Evolutionary conservation across 192 early-diverging fungal genomes (phyloP).

Genomic region (Jimgerdemannia lactiflua): DNA sequence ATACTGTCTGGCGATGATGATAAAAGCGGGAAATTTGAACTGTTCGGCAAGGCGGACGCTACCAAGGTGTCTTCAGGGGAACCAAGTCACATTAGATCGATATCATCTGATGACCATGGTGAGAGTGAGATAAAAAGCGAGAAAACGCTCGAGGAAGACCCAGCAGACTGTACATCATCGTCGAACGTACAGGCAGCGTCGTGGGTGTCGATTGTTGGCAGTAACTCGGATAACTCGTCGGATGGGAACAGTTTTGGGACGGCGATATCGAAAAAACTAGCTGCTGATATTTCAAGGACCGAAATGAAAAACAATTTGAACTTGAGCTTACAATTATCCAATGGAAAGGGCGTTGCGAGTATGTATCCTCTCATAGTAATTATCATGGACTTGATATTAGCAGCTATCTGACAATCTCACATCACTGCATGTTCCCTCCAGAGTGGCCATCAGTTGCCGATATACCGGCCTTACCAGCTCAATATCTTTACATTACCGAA

Average conservation of each 20-base stretch:
- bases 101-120: background rate
- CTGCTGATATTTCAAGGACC: background rate
- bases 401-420: background rate
- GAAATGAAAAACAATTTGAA: background rate
- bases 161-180: background rate
- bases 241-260: background rate
- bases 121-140: background rate
- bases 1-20: background rate
- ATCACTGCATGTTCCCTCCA: background rate
- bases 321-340: background rate
- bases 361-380: too few species aligned
- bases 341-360: background rate
- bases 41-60: background rate
- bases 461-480: conserved; percentile 33
- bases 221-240: background rate
- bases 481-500: conserved; percentile 52
- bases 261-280: background rate
- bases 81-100: background rate
- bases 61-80: background rate
- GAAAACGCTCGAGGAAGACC: background rate
- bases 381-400: background rate
- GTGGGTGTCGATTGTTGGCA: background rate
- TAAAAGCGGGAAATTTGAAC: background rate
- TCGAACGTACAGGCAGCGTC: background rate
- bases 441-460: conserved; percentile 27